phyloP scores from a whole-genome alignment of 495 filamentous ascomycete genomes.

The Acidiella bohemica region DNA sequence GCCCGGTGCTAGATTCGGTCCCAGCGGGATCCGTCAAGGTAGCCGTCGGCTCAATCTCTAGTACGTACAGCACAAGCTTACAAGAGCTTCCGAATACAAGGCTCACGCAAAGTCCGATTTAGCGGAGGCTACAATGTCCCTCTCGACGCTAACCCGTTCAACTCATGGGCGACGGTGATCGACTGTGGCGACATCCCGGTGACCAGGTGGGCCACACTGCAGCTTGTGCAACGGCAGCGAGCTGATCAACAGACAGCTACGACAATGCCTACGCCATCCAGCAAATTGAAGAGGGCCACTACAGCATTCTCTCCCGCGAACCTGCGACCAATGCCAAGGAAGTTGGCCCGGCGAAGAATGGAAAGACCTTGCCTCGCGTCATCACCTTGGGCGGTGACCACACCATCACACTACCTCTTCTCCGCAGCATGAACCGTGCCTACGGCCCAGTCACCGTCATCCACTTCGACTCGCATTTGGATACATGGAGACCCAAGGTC shows the following conservation, averaged over 20 bases:
- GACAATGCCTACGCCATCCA: slow-evolving; percentile 32
- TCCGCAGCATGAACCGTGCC: slow-evolving; percentile 33
- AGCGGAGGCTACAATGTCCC: slow-evolving; percentile 52
- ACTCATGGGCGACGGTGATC: slow-evolving; percentile 31
- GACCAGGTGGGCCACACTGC: slow-evolving; percentile 32
- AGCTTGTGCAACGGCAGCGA: not conserved
- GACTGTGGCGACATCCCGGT: slow-evolving; percentile 33
- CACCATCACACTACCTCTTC: slow-evolving; percentile 48
- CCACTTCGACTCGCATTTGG: slow-evolving; percentile 35
- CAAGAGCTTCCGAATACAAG: slow-evolving; percentile 21
- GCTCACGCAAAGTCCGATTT: slow-evolving; percentile 40
- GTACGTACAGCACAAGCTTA: slow-evolving; percentile 34
- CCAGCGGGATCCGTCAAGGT: slow-evolving; percentile 68
- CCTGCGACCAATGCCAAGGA: slow-evolving; percentile 38
- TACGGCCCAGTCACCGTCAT: slow-evolving; percentile 34
- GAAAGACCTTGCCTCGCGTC: slow-evolving; percentile 39
- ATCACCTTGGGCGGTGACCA: slow-evolving; percentile 42
- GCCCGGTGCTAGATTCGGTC: slow-evolving; percentile 74
- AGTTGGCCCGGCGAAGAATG: slow-evolving; percentile 38
- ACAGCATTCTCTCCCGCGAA: slow-evolving; percentile 28
- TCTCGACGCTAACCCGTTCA: slow-evolving; percentile 32
- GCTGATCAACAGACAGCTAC: slow-evolving; percentile 21
- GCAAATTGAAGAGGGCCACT: slow-evolving; percentile 34
- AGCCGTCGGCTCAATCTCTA: slow-evolving; percentile 56
- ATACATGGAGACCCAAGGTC: slow-evolving; percentile 52